Conservation (phyloP, 2,329 filamentous ascomycete genomes). For the Paraconiothyrium brasiliense region DNA sequence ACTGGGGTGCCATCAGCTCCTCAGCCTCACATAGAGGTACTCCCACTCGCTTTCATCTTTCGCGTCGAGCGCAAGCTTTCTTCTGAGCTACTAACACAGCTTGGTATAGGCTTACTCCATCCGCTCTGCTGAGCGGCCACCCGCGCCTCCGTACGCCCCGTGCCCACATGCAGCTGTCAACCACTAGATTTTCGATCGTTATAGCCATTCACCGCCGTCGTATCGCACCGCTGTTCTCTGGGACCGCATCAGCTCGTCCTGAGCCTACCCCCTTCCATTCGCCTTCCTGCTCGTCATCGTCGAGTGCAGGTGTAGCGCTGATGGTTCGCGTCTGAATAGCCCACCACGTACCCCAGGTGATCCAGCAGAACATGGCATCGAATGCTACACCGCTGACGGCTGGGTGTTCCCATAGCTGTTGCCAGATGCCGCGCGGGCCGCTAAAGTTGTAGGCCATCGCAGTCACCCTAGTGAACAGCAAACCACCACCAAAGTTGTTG, state of each 20-base stretch:
- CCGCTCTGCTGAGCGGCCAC: background rate
- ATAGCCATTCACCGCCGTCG: constrained; percentile 26
- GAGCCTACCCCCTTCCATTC: constrained; percentile 15
- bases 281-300: constrained; percentile 12
- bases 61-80: background rate
- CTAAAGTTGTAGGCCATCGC: constrained; percentile 29
- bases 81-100: background rate
- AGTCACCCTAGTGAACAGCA: constrained; percentile 30
- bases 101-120: background rate
- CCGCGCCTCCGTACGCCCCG: background rate
- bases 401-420: constrained; percentile 43
- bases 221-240: constrained; percentile 21
- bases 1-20: background rate
- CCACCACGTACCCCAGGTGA: constrained; percentile 47
- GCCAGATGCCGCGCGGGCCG: constrained; percentile 29
- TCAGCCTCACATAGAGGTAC: constrained; percentile 2
- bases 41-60: background rate
- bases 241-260: constrained; percentile 18
- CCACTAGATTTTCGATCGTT: background rate
- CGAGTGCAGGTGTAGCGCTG: constrained; percentile 7
- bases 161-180: background rate
- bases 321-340: constrained; percentile 22
- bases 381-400: constrained; percentile 48
- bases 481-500: constrained; percentile 21
- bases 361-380: constrained; percentile 49